Evolutionary conservation across 805 yeast genomes (phyloP).

Genomic region (Metschnikowia amazonensis): DNA sequence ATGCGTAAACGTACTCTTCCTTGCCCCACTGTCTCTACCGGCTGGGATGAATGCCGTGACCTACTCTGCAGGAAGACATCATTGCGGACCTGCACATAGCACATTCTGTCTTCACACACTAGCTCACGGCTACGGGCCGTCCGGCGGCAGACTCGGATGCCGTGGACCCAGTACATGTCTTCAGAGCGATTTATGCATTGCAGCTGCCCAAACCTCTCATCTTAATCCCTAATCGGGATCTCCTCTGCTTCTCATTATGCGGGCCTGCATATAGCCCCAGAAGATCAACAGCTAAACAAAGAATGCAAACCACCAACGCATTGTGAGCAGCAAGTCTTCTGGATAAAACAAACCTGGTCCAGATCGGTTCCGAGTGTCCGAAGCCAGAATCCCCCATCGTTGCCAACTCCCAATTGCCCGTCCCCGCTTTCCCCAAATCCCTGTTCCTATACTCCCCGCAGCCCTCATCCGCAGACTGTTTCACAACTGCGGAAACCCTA

Average conservation of each 20-base stretch:
- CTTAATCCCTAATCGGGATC: no score
- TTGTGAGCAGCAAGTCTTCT: background rate
- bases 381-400: no score
- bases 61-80: background rate
- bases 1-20: no score
- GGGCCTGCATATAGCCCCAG: background rate
- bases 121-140: background rate
- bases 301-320: background rate
- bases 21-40: no score
- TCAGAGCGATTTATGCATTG: no score
- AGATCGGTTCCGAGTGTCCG: no score
- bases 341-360: background rate
- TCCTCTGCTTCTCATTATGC: no score
- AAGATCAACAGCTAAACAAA: background rate
- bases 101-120: conserved; percentile 1
- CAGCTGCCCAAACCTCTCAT: no score
- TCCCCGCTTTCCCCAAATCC: background rate
- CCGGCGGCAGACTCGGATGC: background rate
- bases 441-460: background rate
- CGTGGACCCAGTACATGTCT: background rate
- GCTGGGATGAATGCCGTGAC: background rate
- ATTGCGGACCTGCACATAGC: background rate
- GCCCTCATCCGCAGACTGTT: conserved; percentile 4
- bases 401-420: background rate
- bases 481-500: conserved; percentile 7